These are phyloP conservation scores for Plasmodium gonderi DNA, from an alignment of 169 alveolate species.

Conservation along the genomic window DNA sequence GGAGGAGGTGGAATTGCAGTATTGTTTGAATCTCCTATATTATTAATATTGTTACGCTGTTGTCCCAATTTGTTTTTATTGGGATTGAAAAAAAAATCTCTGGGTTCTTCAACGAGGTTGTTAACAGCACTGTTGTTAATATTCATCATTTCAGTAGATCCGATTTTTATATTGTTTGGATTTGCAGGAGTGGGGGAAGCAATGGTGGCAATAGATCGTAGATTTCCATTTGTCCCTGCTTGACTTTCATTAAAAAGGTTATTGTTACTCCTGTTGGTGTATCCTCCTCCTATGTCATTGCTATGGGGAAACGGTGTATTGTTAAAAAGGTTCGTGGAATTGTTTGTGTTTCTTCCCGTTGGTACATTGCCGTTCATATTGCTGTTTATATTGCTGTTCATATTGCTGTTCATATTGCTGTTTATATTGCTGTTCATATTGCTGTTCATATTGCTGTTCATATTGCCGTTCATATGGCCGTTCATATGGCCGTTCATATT, in stretches of 20 bases:
- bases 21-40: background rate
- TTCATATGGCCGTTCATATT: too few relatives aligned
- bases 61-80: conserved; percentile 2
- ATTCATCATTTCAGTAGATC: background rate
- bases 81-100: background rate
- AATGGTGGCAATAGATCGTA: too few relatives aligned
- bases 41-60: background rate
- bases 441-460: too few relatives aligned
- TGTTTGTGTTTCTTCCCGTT: too few relatives aligned
- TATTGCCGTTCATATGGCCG: too few relatives aligned
- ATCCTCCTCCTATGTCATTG: background rate
- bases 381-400: too few relatives aligned
- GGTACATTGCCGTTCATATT: too few relatives aligned
- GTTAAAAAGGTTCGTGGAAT: too few relatives aligned
- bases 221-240: background rate
- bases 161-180: background rate
- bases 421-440: too few relatives aligned
- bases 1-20: conserved; percentile 60
- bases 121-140: background rate
- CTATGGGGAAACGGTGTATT: too few relatives aligned
- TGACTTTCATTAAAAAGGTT: background rate
- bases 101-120: background rate
- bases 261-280: background rate
- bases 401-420: too few relatives aligned
- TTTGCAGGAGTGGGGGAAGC: background rate